Base-by-base conservation (phyloP, 495 filamentous ascomycete species). In the Entonaema liquescens region DNA sequence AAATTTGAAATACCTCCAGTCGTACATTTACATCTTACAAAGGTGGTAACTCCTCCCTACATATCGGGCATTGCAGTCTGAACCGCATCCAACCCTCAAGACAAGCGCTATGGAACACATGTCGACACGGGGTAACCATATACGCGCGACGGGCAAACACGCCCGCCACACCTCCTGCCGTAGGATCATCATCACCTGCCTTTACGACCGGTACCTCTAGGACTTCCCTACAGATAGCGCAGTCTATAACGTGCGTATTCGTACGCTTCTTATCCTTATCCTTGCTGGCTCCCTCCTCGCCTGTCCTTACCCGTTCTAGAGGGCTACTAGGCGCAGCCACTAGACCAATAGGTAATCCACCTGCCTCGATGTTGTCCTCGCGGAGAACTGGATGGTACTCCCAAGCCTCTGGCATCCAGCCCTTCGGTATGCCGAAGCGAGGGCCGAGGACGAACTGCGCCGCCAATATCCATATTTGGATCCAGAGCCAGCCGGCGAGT, bases 51-150 rank as follows among this genome's bases (percentile, higher is more conserved):
- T 89, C 88, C 81, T 98, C 95, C 74, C 95, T 87, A 81, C 95
- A 99, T 71, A 97, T 97, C 5, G 95, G 95, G 83, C 95, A 99
- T 80, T 95, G 92, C 75, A 99, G 78, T 61, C 95, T 82, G 76
- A 94, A 93, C 73, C 90, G 86, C 91, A 98, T 96, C 95, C 95
- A 98, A 36, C 93, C 94, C 79, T 98, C 94, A 74, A 99, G 83
- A 77, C 95, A 99, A 56, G 87, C 83, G 52, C 91, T 96, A 76
- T 99, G 95, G 77, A 98, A 99, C 25, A 97, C 94, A 82, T 99
- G 95, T 59, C 93, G 85, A 77, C 95, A 99, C 35, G 95, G 95
- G 59, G 95, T 99, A 25, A 98, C 93, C 95, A 99, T 99, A 78
- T 98, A 98, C 59, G 84, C 80, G 53, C 93, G 86, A 61, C 95